phyloP scores from a whole-genome alignment of 257 asterid species.

The Dorcoceras hygrometricum region DNA sequence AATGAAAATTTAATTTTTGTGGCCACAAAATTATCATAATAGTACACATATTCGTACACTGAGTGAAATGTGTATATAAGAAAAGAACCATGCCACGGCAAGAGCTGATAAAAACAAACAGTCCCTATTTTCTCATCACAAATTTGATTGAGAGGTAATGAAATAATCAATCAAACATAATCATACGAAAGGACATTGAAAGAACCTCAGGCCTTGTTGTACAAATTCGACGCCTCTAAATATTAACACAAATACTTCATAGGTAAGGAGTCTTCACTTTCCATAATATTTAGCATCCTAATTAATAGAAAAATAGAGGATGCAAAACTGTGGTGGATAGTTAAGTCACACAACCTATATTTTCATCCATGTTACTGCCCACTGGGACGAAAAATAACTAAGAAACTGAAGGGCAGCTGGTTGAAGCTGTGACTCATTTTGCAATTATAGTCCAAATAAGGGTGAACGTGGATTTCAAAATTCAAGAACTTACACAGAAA shows the following conservation, averaged over 20 bases:
- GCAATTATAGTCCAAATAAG: not conserved
- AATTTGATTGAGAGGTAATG: no score
- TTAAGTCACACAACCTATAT: not conserved
- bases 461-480: not conserved
- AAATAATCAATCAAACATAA: no score
- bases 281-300: not conserved
- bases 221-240: not conserved
- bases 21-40: not conserved
- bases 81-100: not conserved
- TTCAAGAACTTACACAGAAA: not conserved
- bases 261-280: not conserved
- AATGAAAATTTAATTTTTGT: not conserved
- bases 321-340: not conserved
- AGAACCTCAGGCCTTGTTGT: no score
- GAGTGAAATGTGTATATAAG: not conserved
- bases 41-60: not conserved
- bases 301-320: not conserved
- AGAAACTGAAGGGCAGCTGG: not conserved
- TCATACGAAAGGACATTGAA: no score
- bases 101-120: not conserved
- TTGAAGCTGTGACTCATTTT: not conserved
- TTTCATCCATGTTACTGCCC: not conserved
- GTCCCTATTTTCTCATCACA: no score
- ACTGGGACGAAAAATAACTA: not conserved
- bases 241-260: no score